These are phyloP conservation scores for Hirsutella thompsonii DNA, from an alignment of 2,329 filamentous ascomycete species.

Conservation along the genomic window DNA sequence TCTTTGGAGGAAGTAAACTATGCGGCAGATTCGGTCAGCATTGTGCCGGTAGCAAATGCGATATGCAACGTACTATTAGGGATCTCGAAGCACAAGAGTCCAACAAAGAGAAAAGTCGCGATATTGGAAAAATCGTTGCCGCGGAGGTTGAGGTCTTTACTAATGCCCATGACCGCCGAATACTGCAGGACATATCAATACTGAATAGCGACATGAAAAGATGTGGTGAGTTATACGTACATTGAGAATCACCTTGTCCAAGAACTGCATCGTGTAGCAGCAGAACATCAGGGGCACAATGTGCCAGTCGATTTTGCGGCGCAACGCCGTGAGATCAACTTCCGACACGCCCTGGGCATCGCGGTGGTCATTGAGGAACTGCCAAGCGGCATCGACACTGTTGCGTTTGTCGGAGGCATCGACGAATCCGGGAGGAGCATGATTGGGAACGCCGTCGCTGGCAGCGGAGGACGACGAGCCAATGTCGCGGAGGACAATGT, in stretches of 20 bases:
- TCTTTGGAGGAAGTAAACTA: slow-evolving; percentile 45
- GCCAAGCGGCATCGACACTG: slow-evolving; percentile 31
- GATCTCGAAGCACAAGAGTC: slow-evolving; percentile 43
- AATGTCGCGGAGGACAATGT: slow-evolving; percentile 6
- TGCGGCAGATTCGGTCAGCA: background rate
- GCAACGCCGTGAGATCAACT: slow-evolving; percentile 30
- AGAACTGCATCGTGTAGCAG: slow-evolving; percentile 49
- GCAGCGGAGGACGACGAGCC: slow-evolving; percentile 10
- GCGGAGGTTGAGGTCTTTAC: slow-evolving; percentile 34
- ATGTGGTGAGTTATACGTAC: slow-evolving; percentile 22
- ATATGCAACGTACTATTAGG: slow-evolving; percentile 34
- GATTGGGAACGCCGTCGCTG: background rate
- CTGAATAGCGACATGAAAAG: background rate
- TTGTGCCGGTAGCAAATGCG: background rate
- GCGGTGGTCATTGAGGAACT: slow-evolving; percentile 28
- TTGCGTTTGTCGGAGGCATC: background rate
- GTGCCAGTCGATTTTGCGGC: slow-evolving; percentile 43
- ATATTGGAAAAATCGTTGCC: slow-evolving; percentile 51
- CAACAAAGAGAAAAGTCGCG: slow-evolving; percentile 51
- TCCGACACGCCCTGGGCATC: slow-evolving; percentile 18
- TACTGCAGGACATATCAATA: slow-evolving; percentile 29
- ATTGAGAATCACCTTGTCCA: slow-evolving; percentile 52
- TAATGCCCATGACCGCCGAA: slow-evolving; percentile 52
- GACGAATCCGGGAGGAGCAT: background rate
- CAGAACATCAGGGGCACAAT: slow-evolving; percentile 50